Conservation (phyloP, 345 rosid species). For the Tarenaya hassleriana region DNA sequence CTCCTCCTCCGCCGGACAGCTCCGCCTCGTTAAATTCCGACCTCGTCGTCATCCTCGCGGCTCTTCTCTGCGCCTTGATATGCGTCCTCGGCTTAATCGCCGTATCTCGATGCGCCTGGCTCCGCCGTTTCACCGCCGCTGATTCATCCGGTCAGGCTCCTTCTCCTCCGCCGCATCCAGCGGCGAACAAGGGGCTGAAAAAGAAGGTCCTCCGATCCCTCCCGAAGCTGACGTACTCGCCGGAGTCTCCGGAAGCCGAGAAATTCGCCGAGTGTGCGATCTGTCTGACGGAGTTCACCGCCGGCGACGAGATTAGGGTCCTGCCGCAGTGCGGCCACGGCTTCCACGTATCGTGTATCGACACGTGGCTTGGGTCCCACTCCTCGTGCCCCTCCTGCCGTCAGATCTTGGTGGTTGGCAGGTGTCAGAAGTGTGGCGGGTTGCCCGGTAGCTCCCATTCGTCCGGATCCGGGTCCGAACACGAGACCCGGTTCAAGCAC, state of each 20-base stretch:
- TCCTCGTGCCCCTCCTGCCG: conserved; percentile 97
- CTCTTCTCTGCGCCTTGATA: conserved; percentile 78
- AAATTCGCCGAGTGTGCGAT: conserved; percentile 69
- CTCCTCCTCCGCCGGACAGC: conserved; percentile 17
- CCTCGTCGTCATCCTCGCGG: conserved; percentile 74
- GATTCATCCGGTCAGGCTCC: conserved; percentile 13
- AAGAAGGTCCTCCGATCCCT: conserved; percentile 74
- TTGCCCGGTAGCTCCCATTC: conserved; percentile 38
- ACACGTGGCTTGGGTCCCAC: conserved; percentile 88
- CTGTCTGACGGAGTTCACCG: conserved; percentile 59
- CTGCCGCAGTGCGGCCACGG: conserved; percentile 88
- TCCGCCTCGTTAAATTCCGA: conserved; percentile 46
- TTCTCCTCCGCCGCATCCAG: conserved; percentile 28
- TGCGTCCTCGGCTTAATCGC: conserved; percentile 82
- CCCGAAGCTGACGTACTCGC: conserved; percentile 53
- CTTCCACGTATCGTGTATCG: conserved; percentile 82
- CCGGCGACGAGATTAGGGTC: conserved; percentile 76
- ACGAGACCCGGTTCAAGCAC: conserved; percentile 30
- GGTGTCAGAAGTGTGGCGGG: conserved; percentile 78
- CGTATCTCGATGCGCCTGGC: conserved; percentile 87
- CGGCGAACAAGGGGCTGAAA: conserved; percentile 72
- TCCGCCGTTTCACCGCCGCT: conserved; percentile 54
- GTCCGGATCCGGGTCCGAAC: conserved; percentile 31
- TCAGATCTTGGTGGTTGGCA: conserved; percentile 49
- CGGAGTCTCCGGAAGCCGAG: conserved; percentile 35